Evolutionary conservation across 2,329 filamentous ascomycete genomes (phyloP), one percentile per base, ranked within the genome.

Genomic region (Aspergillus caelatus): DNA sequence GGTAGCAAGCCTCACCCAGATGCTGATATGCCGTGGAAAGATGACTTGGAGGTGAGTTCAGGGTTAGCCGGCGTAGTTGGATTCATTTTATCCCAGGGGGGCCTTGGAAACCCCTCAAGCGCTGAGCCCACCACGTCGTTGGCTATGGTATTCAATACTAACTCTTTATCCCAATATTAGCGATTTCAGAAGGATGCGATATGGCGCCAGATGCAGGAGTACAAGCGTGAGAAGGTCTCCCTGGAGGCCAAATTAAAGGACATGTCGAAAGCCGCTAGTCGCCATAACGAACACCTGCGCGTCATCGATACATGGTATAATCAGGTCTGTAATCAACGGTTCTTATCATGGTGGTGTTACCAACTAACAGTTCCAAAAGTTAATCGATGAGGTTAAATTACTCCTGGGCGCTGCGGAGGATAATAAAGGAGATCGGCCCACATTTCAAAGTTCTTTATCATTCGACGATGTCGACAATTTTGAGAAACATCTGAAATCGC

Each of bases 151-250:
- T 53, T 21, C 23, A 48, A 41, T 45, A 50, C 59, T 65, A 65
- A 67, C 70, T 67, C 64, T 72, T 71, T 71, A 77, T 57, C 65
- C 59, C 61, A 50, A 64, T 64, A 60, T 72, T 79, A 96, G 93
- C 88, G 91, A 76, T 95, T 91, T 74, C 91, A 94, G 81, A 99
- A 98, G 82, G 95, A 97, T 82, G 95, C 95, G 68, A 97, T 99
- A 77, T 90, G 92, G 73, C 92, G 96, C 63, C 94, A 97, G 81
- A 97, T 99, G 93, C 92, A 93, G 76, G 95, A 98, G 80, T 97
- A 96, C 80, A 97, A 96, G 81, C 89, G 95, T 71, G 93, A 96
- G 77, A 94, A 93, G 76, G 85, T 86, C 62, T 91, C 91, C 46
- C 83, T 96, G 66, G 94, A 98, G 81, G 84, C 88, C 63, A 91